Evolutionary conservation across 2,329 filamentous ascomycete species (phyloP).

Genomic region (Fusarium praegraminearum): DNA sequence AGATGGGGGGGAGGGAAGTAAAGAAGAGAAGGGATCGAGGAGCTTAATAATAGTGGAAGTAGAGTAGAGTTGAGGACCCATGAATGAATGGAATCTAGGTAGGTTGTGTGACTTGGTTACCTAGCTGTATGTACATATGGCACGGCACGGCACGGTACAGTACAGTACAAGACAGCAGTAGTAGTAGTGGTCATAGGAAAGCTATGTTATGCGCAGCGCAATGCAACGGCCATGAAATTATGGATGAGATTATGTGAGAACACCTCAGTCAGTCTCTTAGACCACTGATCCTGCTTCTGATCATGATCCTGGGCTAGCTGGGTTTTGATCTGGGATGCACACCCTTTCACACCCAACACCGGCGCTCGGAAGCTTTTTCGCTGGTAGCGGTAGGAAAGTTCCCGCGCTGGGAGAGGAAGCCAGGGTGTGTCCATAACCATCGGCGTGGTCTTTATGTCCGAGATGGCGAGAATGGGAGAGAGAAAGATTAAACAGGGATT

Average conservation of each 20-base stretch:
- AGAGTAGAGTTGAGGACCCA: slow-evolving; percentile 14
- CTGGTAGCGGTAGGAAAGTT: slow-evolving; percentile 34
- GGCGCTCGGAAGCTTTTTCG: slow-evolving; percentile 47
- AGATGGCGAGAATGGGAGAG: slow-evolving; percentile 48
- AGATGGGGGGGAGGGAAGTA: slow-evolving; percentile 15
- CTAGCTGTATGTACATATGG: background rate
- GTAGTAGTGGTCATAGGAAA: slow-evolving; percentile 17
- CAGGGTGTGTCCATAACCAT: slow-evolving; percentile 45
- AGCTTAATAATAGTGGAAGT: slow-evolving; percentile 48
- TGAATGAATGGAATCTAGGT: slow-evolving; percentile 3
- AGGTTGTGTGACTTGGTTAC: slow-evolving; percentile 31
- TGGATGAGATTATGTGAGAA: slow-evolving; percentile 47
- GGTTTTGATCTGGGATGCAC: slow-evolving; percentile 18
- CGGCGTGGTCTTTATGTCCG: slow-evolving; percentile 58
- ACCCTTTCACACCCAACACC: slow-evolving; percentile 3
- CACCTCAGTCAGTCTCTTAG: background rate
- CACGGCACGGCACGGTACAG: background rate
- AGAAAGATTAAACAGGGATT: slow-evolving; percentile 31
- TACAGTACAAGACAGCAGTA: background rate
- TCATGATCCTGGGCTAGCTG: background rate
- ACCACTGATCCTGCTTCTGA: slow-evolving; percentile 7
- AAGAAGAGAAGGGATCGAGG: slow-evolving; percentile 30
- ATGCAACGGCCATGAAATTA: slow-evolving; percentile 32
- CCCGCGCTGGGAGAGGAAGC: slow-evolving; percentile 15
- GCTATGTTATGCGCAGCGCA: slow-evolving; percentile 41